Evolutionary conservation across 768 basidiomycete genomes (phyloP), one percentile per base, ranked within the genome.

Genomic region (Pholiota molesta): DNA sequence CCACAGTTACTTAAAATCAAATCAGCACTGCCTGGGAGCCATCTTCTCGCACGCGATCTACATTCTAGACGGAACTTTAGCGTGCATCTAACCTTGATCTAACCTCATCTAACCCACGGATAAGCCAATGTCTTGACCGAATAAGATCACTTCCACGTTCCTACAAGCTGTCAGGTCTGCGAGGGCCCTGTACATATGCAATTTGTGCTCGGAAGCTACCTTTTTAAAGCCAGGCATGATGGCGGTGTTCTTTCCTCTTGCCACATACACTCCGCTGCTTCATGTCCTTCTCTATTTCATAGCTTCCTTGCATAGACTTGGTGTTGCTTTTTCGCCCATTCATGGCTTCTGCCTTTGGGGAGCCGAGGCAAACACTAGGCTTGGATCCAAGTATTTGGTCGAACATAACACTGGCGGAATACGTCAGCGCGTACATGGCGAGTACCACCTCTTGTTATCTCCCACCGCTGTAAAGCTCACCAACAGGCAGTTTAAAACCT

Each of bases 351-450:
- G 47, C 37, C 47, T 47, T 58, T 29, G 47, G 45, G 31, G 57
- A 58, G 57, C 57, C 57, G 57, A 33, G 42, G 33, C 45, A 58
- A 52, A 14, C 21, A n/a, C 13, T 58, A 37, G 57, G 57, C 47
- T 58, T 58, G 57, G 42, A 58, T n/a, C 57, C 28, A 29, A 21
- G n/a, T 26, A n/a, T 49, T 10, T 44, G 29, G 37, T 39, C 21
- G n/a, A 55, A 53, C 44, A 62, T 52, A 28, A 57, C 62, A 6
- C 40, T 64, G 31, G 35, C 57, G 16, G 26, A 56, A n/a, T 59
- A 55, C 45, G 61, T 68, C 19, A 64, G 62, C 16, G 64, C 62
- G 13, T 64, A 62, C 52, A 60, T 68, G 62, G 67, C 62, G 29
- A 35, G 62, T 47, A 37, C 35, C 21, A 16, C 26, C 35, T 31